These are phyloP conservation scores for Eucalyptus erythrocorys DNA, from an alignment of 345 rosid species.

Conservation along the genomic window DNA sequence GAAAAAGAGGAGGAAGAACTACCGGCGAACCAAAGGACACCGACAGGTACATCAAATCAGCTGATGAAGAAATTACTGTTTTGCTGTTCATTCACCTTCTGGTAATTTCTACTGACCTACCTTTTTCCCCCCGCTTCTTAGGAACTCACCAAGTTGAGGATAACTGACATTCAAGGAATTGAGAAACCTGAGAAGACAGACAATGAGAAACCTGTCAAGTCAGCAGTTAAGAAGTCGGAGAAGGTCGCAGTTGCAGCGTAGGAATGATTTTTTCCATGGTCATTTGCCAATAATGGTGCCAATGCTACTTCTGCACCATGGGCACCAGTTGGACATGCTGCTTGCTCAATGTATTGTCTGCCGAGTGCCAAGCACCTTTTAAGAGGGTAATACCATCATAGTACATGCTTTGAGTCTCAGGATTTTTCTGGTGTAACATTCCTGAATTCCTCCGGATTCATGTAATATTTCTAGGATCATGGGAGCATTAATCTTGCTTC, in stretches of 20 bases:
- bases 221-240: conserved; percentile 24
- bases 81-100: background rate
- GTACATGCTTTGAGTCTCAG: background rate
- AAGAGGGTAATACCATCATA: background rate
- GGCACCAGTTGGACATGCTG: background rate
- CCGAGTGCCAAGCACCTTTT: background rate
- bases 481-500: background rate
- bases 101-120: background rate
- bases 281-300: background rate
- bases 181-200: conserved; percentile 43
- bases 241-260: conserved; percentile 50
- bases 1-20: conserved; percentile 77
- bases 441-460: background rate
- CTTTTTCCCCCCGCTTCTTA: background rate
- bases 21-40: conserved; percentile 7
- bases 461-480: background rate
- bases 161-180: conserved; percentile 85
- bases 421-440: background rate
- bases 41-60: background rate
- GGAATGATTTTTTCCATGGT: background rate
- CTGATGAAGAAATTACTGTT: background rate
- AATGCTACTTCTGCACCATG: background rate
- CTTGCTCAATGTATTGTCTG: background rate
- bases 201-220: conserved; percentile 21
- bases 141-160: conserved; percentile 94